Evolutionary conservation across 2,329 filamentous ascomycete genomes (phyloP).

Genomic region (Colletotrichum liriopes): DNA sequence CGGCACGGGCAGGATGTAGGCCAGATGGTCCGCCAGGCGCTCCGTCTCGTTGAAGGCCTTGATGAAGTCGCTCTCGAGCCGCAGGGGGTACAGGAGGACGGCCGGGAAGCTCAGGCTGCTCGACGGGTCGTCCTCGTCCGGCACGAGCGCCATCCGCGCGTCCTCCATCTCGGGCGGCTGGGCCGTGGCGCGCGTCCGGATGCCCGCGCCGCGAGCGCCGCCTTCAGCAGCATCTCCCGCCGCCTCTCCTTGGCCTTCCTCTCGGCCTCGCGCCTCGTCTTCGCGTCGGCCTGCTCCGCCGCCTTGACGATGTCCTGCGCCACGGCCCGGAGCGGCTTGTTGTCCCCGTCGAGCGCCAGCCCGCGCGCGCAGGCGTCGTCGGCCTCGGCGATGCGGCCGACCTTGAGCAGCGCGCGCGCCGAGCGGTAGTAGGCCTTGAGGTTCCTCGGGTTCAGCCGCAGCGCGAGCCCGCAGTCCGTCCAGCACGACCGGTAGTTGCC

Average conservation of each 20-base stretch:
- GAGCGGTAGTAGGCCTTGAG: constrained; percentile 94
- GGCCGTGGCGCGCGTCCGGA: constrained; percentile 76
- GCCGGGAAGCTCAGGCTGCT: constrained; percentile 83
- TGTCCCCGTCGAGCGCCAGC: constrained; percentile 79
- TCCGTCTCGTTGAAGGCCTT: constrained; percentile 88
- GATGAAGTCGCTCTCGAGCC: constrained; percentile 90
- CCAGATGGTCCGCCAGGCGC: constrained; percentile 81
- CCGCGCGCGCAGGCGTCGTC: constrained; percentile 84
- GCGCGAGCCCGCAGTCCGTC: constrained; percentile 84
- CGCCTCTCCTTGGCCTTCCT: constrained; percentile 68
- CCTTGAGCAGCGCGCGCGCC: constrained; percentile 81
- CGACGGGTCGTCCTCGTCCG: constrained; percentile 80
- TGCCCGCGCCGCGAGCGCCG: constrained; percentile 79
- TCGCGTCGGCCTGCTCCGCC: constrained; percentile 68
- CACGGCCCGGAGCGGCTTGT: constrained; percentile 76
- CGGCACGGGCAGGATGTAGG: constrained; percentile 88
- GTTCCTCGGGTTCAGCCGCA: constrained; percentile 85
- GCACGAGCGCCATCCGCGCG: constrained; percentile 78
- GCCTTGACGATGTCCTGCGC: constrained; percentile 75
- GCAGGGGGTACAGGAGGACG: constrained; percentile 87
- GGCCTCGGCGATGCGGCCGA: constrained; percentile 86
- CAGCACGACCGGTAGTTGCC: constrained; percentile 91
- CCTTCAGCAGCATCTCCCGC: constrained; percentile 73
- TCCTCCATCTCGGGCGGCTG: constrained; percentile 91
- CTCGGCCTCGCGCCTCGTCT: constrained; percentile 70